Percentiles rank a stretch among this genome's conserved stretches.
Evolutionary conservation across 257 asterid genomes (phyloP).

Genomic region (Penstemon barbatus): DNA sequence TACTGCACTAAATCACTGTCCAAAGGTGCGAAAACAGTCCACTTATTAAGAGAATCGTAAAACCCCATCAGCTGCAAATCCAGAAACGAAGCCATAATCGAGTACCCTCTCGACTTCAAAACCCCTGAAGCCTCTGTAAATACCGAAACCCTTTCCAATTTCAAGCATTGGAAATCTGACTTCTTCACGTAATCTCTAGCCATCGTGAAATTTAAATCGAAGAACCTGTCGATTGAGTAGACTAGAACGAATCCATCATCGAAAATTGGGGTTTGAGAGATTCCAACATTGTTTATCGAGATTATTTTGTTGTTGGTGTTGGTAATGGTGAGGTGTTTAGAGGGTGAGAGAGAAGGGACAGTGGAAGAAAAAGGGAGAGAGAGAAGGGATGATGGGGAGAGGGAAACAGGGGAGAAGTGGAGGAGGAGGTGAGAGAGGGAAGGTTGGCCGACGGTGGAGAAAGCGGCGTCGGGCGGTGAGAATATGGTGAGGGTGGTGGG

Average conservation of each 20-base stretch:
- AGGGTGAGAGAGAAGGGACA: slow-evolving; percentile 61
- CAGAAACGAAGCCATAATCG: slow-evolving; percentile 67
- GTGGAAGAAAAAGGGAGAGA: slow-evolving; percentile 60
- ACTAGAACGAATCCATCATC: slow-evolving; percentile 68
- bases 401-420: slow-evolving; percentile 68
- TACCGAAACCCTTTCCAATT: slow-evolving; percentile 38
- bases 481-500: slow-evolving; percentile 59
- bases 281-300: slow-evolving; percentile 51
- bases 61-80: slow-evolving; percentile 69
- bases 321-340: slow-evolving; percentile 50
- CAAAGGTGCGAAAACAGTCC: slow-evolving; percentile 74
- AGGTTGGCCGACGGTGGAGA: slow-evolving; percentile 61
- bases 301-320: slow-evolving; percentile 28
- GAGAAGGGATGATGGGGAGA: slow-evolving; percentile 57
- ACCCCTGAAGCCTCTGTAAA: slow-evolving; percentile 50
- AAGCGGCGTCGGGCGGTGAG: slow-evolving; percentile 74
- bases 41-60: slow-evolving; percentile 23
- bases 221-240: slow-evolving; percentile 56
- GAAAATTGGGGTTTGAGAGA: slow-evolving; percentile 48
- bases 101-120: slow-evolving; percentile 62
- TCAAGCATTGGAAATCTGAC: slow-evolving; percentile 35
- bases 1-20: slow-evolving; percentile 49
- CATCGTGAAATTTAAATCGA: slow-evolving; percentile 41
- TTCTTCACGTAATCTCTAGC: slow-evolving; percentile 4
- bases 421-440: slow-evolving; percentile 63